These are phyloP conservation scores for Fusarium praegraminearum DNA, from an alignment of 2,329 filamentous ascomycete species.

Conservation along the genomic window DNA sequence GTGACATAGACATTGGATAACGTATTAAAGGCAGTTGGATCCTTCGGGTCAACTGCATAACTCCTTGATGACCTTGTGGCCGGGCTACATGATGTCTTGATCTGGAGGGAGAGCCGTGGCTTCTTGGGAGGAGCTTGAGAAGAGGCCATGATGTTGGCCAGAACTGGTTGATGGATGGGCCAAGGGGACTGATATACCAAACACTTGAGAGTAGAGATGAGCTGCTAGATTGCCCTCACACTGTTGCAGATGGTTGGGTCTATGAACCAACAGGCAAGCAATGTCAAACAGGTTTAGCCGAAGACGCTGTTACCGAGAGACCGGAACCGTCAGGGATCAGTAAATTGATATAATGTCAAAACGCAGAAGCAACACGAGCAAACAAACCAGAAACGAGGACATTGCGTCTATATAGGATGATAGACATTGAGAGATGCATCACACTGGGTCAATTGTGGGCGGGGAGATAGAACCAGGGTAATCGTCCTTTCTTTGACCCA, in stretches of 20 bases:
- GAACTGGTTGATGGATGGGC: constrained; percentile 15
- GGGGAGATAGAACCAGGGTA: constrained; percentile 18
- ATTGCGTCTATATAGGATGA: constrained; percentile 48
- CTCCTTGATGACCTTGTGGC: constrained; percentile 52
- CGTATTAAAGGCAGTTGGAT: constrained; percentile 74
- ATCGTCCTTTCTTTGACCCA: constrained; percentile 22
- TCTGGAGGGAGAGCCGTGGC: constrained; percentile 69
- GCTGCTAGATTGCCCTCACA: constrained; percentile 8
- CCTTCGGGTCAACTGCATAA: constrained; percentile 63
- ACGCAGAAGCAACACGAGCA: constrained; percentile 33
- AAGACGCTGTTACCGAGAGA: constrained; percentile 40
- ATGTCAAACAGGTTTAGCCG: constrained; percentile 34
- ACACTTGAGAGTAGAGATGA: constrained; percentile 12
- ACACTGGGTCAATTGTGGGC: constrained; percentile 25
- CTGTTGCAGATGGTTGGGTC: constrained; percentile 21
- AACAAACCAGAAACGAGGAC: constrained; percentile 42
- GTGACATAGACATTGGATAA: constrained; percentile 74
- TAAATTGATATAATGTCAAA: constrained; percentile 37
- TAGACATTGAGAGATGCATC: constrained; percentile 26
- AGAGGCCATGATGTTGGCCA: constrained; percentile 52
- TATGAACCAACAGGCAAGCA: constrained; percentile 39
- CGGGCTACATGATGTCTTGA: constrained; percentile 58
- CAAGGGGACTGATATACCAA: constrained; percentile 5
- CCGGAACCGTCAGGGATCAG: constrained; percentile 45
- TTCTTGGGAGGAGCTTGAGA: constrained; percentile 58